Conservation (phyloP, 108 stramenopile species). For the Nannochloropsis salina region DNA sequence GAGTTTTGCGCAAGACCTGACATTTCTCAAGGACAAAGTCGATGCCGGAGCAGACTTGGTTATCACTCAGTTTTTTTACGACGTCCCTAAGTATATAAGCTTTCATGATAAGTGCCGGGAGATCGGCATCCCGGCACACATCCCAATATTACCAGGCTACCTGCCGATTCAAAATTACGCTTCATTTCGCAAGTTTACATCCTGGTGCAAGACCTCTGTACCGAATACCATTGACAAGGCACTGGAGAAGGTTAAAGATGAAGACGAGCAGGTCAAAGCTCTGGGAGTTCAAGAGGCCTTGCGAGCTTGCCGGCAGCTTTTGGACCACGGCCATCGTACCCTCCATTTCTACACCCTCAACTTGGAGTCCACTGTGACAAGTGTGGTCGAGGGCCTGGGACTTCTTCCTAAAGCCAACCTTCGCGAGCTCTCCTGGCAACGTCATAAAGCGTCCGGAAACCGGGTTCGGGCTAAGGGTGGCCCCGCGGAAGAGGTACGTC, state of each 20-base stretch:
- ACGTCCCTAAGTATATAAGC: constrained; percentile 64
- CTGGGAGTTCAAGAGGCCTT: constrained; percentile 77
- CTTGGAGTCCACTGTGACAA: constrained; percentile 69
- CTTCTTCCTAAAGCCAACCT: constrained; percentile 23
- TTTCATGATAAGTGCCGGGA: constrained; percentile 67
- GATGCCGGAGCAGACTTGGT: constrained; percentile 82
- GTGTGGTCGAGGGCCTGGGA: constrained; percentile 39
- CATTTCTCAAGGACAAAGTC: constrained; percentile 30
- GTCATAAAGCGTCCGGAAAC: constrained; percentile 17
- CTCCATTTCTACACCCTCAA: constrained; percentile 95
- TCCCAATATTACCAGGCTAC: constrained; percentile 88
- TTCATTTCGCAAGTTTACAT: constrained; percentile 69
- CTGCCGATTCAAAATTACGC: constrained; percentile 85
- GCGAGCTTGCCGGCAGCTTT: constrained; percentile 66
- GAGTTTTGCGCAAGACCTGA: constrained; percentile 8
- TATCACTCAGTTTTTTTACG: constrained; percentile 93
- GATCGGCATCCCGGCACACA: constrained; percentile 71
- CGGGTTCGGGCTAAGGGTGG: constrained; percentile 36
- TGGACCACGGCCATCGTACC: constrained; percentile 62
- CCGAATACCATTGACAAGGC: constrained; percentile 60
- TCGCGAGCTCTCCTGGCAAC: constrained; percentile 20
- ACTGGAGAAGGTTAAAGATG: constrained; percentile 65
- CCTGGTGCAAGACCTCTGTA: constrained; percentile 68
- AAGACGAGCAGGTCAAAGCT: constrained; percentile 88
- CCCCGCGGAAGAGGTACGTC: constrained; percentile 75